Percentiles rank a stretch among this genome's conserved stretches.
Conservation (phyloP, 768 basidiomycete species). For the Psilocybe cubensis region DNA sequence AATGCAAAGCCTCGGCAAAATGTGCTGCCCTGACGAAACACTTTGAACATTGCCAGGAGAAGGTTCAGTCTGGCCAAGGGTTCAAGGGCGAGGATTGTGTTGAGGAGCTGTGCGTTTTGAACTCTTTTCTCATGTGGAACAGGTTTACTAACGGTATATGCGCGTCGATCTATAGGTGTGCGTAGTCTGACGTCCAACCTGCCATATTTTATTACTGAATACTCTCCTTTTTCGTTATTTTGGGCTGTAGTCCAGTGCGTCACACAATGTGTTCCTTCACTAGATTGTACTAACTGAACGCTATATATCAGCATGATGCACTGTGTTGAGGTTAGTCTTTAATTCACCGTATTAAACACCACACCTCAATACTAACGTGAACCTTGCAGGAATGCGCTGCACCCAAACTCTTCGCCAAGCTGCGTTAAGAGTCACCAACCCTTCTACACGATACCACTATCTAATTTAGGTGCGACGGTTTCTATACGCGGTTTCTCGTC, state of each 20-base stretch:
- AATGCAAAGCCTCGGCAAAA: constrained; percentile 67
- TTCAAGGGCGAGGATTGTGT: constrained; percentile 93
- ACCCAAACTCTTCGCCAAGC: constrained; percentile 83
- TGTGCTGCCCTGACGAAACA: constrained; percentile 77
- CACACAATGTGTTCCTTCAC: neutral
- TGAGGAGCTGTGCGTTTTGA: constrained; percentile 78
- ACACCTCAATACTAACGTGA: constrained; percentile 2
- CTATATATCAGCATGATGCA: constrained; percentile 76
- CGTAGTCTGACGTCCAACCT: constrained; percentile 17
- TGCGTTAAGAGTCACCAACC: constrained; percentile 42
- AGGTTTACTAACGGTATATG: neutral
- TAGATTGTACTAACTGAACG: neutral
- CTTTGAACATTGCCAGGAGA: constrained; percentile 91
- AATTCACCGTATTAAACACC: neutral
- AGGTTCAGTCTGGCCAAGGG: constrained; percentile 80
- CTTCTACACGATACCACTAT: neutral
- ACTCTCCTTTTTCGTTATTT: neutral
- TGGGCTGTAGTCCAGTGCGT: constrained; percentile 66
- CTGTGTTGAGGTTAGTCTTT: constrained; percentile 77
- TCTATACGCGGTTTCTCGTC: neutral
- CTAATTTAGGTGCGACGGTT: constrained; percentile 4
- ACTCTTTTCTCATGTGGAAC: neutral
- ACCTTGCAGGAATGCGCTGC: constrained; percentile 52
- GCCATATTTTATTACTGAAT: neutral
- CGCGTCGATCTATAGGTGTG: constrained; percentile 20